A percentile compares a stretch with the other conserved stretches of the same genome.
These are phyloP conservation scores for Sungouiella thailandica DNA, from an alignment of 805 yeast genomes.

Conservation along the genomic window DNA sequence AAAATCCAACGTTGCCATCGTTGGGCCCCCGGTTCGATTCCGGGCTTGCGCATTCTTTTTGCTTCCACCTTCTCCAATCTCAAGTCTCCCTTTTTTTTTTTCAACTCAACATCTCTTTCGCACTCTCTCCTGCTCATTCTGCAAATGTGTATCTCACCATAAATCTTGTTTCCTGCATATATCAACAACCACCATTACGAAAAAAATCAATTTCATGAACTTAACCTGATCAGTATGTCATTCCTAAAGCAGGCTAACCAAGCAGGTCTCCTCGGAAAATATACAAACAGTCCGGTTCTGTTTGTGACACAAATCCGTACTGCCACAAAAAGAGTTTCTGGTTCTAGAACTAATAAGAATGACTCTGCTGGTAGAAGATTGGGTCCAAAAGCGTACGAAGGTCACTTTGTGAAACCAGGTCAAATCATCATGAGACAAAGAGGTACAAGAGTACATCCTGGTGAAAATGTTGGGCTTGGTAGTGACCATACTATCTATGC, in stretches of 20 bases:
- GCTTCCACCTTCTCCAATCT: too few species aligned
- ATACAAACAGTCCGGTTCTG: slow-evolving; percentile 7
- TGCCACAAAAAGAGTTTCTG: slow-evolving; percentile 92
- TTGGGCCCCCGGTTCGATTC: slow-evolving; percentile 22
- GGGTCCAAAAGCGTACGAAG: slow-evolving; percentile 86
- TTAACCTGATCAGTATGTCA: slow-evolving; percentile 5
- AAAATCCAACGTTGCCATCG: slow-evolving; percentile 21
- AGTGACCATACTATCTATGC: slow-evolving; percentile 92
- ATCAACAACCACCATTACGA: not conserved
- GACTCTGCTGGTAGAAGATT: slow-evolving; percentile 94
- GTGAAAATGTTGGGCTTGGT: slow-evolving; percentile 86
- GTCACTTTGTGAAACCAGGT: slow-evolving; percentile 70
- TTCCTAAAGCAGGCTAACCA: slow-evolving; percentile 8
- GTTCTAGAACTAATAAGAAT: slow-evolving; percentile 89
- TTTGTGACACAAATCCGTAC: slow-evolving; percentile 55
- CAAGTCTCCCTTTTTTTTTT: too few species aligned
- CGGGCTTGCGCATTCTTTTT: slow-evolving; percentile 19
- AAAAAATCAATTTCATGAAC: not conserved
- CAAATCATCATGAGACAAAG: slow-evolving; percentile 90
- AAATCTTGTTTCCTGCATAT: too few species aligned
- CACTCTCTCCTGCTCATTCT: too few species aligned
- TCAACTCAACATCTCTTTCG: too few species aligned
- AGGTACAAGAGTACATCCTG: slow-evolving; percentile 93
- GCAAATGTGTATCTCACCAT: too few species aligned
- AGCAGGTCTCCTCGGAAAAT: slow-evolving; percentile 9